Conservation (phyloP, 2,329 filamentous ascomycete genomes). For the Dactylonectria macrodidyma region DNA sequence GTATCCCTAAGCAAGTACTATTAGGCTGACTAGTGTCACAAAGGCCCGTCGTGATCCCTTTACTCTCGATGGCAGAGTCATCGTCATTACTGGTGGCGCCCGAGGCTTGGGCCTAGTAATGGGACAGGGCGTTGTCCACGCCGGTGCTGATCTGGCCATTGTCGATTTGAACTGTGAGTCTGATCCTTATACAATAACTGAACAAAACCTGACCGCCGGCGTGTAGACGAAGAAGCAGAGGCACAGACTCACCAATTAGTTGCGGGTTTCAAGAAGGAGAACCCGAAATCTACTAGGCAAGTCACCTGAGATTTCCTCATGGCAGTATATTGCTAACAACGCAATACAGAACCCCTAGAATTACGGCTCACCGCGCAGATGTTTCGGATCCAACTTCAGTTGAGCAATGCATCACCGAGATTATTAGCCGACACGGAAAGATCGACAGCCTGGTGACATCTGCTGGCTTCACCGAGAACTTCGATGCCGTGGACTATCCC, state of each 20-base stretch:
- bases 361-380: constrained; percentile 92
- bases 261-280: constrained; percentile 82
- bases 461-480: constrained; percentile 96
- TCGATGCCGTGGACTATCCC: constrained; percentile 90
- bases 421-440: constrained; percentile 72
- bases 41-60: neutral
- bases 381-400: constrained; percentile 88
- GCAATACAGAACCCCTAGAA: constrained; percentile 75
- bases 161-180: constrained; percentile 89
- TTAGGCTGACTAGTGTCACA: neutral
- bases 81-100: constrained; percentile 90
- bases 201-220: neutral
- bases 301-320: constrained; percentile 27
- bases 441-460: constrained; percentile 96
- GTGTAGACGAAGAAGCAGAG: constrained; percentile 83
- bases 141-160: constrained; percentile 89
- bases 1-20: too few relatives aligned
- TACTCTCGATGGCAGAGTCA: constrained; percentile 82
- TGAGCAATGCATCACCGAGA: constrained; percentile 77
- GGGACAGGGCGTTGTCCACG: constrained; percentile 90
- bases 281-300: constrained; percentile 79
- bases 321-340: neutral
- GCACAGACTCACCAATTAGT: constrained; percentile 81
- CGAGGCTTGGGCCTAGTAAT: constrained; percentile 92
- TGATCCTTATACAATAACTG: constrained; percentile 32